Evolutionary conservation across 2,329 filamentous ascomycete species (phyloP), one percentile per base, ranked within the genome.

Genomic region (Botryotinia narcissicola): DNA sequence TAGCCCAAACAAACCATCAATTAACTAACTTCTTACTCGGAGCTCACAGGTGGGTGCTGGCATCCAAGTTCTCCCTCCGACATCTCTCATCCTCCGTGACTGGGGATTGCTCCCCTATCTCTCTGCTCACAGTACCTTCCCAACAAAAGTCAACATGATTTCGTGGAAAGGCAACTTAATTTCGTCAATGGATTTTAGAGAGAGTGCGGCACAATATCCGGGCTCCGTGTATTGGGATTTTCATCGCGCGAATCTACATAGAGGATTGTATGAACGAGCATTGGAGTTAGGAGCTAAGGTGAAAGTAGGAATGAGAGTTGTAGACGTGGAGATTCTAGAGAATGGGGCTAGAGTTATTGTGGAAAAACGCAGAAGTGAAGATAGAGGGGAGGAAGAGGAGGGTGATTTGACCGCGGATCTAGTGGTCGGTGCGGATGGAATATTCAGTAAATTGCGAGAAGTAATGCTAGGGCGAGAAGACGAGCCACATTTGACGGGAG

Each of bases 141-240:
- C 81, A 87, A 9, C 82, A 82, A 14, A 84, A 88, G 25, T 85
- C 85, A 76, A 83, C 85, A 61, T 91, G 87, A 78, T 83, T 83
- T 12, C 84, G 85, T 67, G 78, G 78, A 76, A 78, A 68, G 75
- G 78, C 3, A 69, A 8, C 74, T 81, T 37, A 80, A 79, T 79
- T 12, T 76, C 77, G 4, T 71, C 73, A 0, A 75, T 79, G 70
- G 69, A 78, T 44, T 76, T 76, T 40, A 46, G 68, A 42, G 74
- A 69, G 20, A 77, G 75, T 3, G 78, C 78, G 9, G 51, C 75
- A 22, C 62, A 73, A 37, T 79, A 80, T 60, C 76, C 78, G 1
- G 75, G 76, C 7, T 78, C 78, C 0, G 75, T 73, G 35, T 86
- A 84, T 81, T 85, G 84, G 82, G 80, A 86, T 25, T 85, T 86